Base-by-base conservation (phyloP, 139 green algal species). In the Trebouxia sp. region DNA sequence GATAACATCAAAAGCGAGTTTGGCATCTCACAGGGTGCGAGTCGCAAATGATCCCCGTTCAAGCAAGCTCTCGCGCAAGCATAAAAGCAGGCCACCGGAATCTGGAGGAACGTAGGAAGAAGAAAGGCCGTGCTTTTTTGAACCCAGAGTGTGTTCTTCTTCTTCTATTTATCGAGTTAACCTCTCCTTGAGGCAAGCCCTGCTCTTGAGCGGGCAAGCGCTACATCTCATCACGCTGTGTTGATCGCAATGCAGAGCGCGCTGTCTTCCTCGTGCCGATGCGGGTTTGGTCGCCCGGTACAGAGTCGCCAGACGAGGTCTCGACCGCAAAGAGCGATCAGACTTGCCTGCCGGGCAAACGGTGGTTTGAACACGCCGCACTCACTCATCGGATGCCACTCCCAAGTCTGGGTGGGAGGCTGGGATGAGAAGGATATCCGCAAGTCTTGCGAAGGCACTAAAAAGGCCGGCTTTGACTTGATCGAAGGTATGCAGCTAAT, bases 391-490 rank as follows among this genome's bases (percentile, higher is more conserved):
- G 69, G 69, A 38, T 77, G 69, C 26, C 69, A 77, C 43, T 51
- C 69, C 12, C 69, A 77, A 55, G 69, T 77, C 26, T 77, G 74
- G 74, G 37, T 41, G 10, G 75, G 75, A 6, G 51, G 35, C 38
- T 80, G 75, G 75, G 50, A 80, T 5, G 72, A 80, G 35, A 17
- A 47, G 3, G 75, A 80, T 26, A 80, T 80, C 17, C 47, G 53
- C 24, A 65, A 79, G 8, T 62, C 80, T 15, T 41, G 76, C 1
- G 30, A 69, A n/a, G 70, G 80, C 69, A 56, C 69, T 14, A 80
- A 84, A 37, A 45, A 80, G 24, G 80, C 80, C 47, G 80, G 80
- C 17, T 84, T 76, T 37, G 80, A 84, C 53, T 28, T 84, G 28
- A 80, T 84, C 26, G 80, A 84, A 76, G 48, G 80, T 80, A 42